Percentiles rank a stretch among this genome's conserved stretches.
phyloP scores from a whole-genome alignment of 169 alveolate species.

The Blepharisma undulans region DNA sequence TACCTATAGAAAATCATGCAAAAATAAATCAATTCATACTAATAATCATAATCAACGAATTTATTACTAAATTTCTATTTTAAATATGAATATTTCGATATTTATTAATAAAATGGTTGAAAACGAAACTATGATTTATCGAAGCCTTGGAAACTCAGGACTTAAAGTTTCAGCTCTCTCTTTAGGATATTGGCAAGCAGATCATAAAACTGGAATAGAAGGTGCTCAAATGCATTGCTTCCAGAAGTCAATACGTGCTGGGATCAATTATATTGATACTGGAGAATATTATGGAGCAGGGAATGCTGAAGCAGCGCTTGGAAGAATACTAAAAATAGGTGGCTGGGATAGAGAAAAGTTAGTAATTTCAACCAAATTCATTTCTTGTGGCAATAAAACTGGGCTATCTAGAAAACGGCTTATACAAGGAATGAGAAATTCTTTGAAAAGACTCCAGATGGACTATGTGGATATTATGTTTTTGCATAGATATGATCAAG shows the following conservation, averaged over 20 bases:
- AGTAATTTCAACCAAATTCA: conserved; percentile 48
- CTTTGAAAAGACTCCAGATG: conserved; percentile 64
- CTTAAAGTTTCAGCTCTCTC: conserved; percentile 62
- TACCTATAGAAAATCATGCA: no score
- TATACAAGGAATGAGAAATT: conserved; percentile 64
- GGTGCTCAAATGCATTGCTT: conserved; percentile 17
- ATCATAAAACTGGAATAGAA: no score
- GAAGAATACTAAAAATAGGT: conserved; percentile 40
- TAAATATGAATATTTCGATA: no score
- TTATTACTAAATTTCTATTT: no score
- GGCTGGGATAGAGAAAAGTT: conserved; percentile 50
- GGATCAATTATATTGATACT: conserved; percentile 74
- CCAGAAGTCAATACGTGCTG: conserved; percentile 49
- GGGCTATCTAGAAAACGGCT: conserved; percentile 74
- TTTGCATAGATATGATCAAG: conserved; percentile 72
- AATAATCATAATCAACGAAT: no score
- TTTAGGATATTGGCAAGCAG: no score
- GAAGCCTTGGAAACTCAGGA: conserved; percentile 72
- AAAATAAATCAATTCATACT: no score
- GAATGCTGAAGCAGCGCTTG: conserved; percentile 51
- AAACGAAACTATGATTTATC: conserved; percentile 53
- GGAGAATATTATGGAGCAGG: conserved; percentile 72
- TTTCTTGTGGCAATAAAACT: conserved; percentile 40
- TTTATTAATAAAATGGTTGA: background rate
- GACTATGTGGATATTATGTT: conserved; percentile 77